Evolutionary conservation across 2,329 filamentous ascomycete species (phyloP), one percentile per base, ranked within the genome.

Genomic region (Xylaria hypoxylon): DNA sequence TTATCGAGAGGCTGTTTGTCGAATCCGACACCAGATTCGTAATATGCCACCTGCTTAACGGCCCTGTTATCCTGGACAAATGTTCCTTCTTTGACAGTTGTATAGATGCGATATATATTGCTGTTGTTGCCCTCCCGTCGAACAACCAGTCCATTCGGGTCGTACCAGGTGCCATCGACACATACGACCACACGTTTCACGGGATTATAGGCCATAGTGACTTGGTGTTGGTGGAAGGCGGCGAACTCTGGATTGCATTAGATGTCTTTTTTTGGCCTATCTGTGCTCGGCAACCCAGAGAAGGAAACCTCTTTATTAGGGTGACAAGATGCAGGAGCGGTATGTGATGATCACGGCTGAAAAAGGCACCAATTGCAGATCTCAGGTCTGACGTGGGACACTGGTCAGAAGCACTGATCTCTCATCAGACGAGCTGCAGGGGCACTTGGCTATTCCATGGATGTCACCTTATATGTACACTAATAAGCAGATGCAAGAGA

Each of bases 181-280:
- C 70, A 72, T 22, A 69, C 68, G 28, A 72, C 55, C 33, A 72
- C 68, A 42, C 70, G 70, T 53, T 72, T 72, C n/a, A 72, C 70
- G 19, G 70, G 70, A 19, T 57, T 68, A 33, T 58, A 64, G 56
- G 68, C 56, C 68, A 70, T 70, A 22, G 31, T 60, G 19, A 22
- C 47, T 24, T 26, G 35, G 31, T 61, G 35, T 38, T 62, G 40
- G 31, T 47, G n/a, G 15, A 40, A 26, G 28, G 4, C 19, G 47
- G 60, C 35, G 26, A 26, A 47, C 50, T 35, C 31, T 33, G 40
- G 22, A 24, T 52, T 65, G 31, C 61, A 55, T 59, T 48, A 50
- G 31, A 44, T 31, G 53, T 61, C 24, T 40, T 17, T 47, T 47
- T 31, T 47, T 59, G 15, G 52, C 42, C 22, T 44, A 33, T 51